Conservation (phyloP, 75 land plant genomes). For the Picea glauca region DNA sequence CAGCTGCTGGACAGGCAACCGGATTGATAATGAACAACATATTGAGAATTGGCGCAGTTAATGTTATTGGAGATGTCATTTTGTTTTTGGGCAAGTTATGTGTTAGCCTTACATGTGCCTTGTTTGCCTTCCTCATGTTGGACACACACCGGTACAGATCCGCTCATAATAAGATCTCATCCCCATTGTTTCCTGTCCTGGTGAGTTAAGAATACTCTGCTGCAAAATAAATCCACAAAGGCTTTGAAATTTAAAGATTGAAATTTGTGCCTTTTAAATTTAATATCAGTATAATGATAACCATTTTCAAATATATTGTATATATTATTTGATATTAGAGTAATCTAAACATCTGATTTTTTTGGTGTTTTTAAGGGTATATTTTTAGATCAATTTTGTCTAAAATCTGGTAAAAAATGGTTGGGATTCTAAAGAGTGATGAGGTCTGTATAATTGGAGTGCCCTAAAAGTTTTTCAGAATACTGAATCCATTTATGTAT, state of each 20-base stretch:
- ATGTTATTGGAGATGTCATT: slow-evolving; percentile 82
- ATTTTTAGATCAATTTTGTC: too few relatives aligned
- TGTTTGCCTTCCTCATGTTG: slow-evolving; percentile 86
- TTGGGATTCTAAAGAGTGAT: too few relatives aligned
- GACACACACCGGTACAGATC: slow-evolving; percentile 71
- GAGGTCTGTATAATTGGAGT: too few relatives aligned
- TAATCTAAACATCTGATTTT: neutral
- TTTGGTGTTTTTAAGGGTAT: too few relatives aligned
- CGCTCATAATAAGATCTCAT: slow-evolving; percentile 78
- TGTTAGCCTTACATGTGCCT: slow-evolving; percentile 68
- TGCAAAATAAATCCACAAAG: too few relatives aligned
- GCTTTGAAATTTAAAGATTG: neutral
- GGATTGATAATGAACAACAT: slow-evolving; percentile 78
- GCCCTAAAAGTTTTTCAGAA: too few relatives aligned
- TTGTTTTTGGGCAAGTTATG: slow-evolving; percentile 79
- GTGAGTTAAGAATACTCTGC: slow-evolving; percentile 25
- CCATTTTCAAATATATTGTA: neutral
- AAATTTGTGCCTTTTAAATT: neutral
- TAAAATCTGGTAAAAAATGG: too few relatives aligned
- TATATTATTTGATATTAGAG: neutral
- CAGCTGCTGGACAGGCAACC: slow-evolving; percentile 69
- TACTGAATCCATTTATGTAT: too few relatives aligned
- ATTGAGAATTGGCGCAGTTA: slow-evolving; percentile 81
- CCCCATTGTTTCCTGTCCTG: slow-evolving; percentile 86
- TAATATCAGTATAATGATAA: neutral